These are phyloP conservation scores for Scytalidium lignicola DNA, from an alignment of 2,329 filamentous ascomycete species.

Conservation along the genomic window DNA sequence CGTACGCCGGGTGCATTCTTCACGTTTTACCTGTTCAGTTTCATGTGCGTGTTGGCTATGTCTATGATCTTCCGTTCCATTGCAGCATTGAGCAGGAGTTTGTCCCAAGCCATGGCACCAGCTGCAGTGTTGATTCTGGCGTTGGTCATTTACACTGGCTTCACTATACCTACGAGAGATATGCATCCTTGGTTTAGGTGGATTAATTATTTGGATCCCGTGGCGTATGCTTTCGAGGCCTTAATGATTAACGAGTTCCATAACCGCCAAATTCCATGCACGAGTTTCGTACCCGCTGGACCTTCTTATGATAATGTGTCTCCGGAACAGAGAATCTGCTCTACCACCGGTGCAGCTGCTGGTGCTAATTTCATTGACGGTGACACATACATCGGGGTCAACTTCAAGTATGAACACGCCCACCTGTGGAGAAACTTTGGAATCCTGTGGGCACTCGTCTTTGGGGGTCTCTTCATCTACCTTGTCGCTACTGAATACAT, in stretches of 20 bases:
- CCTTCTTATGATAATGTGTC: conserved; percentile 12
- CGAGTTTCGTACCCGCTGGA: conserved; percentile 20
- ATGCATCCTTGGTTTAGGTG: conserved; percentile 53
- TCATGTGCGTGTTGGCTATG: conserved; percentile 70
- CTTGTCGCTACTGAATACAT: conserved; percentile 56
- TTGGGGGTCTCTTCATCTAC: conserved; percentile 56
- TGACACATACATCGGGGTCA: conserved; percentile 49
- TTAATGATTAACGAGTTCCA: conserved; percentile 80
- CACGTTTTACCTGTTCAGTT: conserved; percentile 75
- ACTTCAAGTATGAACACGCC: conserved; percentile 51
- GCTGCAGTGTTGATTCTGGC: conserved; percentile 60
- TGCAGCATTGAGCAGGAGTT: conserved; percentile 69
- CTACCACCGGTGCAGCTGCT: conserved; percentile 49
- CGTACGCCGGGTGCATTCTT: conserved; percentile 75
- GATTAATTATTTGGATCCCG: conserved; percentile 66
- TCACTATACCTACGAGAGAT: conserved; percentile 46
- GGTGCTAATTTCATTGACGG: conserved; percentile 51
- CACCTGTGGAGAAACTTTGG: conserved; percentile 68
- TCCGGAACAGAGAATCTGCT: conserved; percentile 41
- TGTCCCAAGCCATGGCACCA: conserved; percentile 35
- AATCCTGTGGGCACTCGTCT: conserved; percentile 59
- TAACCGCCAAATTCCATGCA: conserved; percentile 17
- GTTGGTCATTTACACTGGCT: conserved; percentile 34
- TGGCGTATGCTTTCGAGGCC: conserved; percentile 62
- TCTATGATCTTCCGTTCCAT: conserved; percentile 83